Base-by-base conservation (phyloP, 106 monocot genomes). In the Platanthera zijinensis region DNA sequence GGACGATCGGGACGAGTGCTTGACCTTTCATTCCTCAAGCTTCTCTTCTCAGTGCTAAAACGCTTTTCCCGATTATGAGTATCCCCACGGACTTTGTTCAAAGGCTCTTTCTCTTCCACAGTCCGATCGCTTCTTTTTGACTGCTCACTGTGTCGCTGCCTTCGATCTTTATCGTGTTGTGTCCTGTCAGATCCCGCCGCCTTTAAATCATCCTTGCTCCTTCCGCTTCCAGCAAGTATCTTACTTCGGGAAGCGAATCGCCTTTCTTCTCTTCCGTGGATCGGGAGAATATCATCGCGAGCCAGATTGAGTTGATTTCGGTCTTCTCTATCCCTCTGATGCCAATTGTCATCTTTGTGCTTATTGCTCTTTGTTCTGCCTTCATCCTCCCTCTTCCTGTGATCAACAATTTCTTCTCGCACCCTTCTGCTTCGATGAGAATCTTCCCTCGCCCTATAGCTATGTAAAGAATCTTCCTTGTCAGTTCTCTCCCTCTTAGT, bases 281-380 rank as follows among this genome's bases (percentile, higher is more conserved):
- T 84, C 10, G 61, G 73, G 18, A 50, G 70, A 13, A 62, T 22
- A 63, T 88, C 84, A 77, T 93, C 90, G 76, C 84, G 85, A 76
- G 82, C 56, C 21, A 75, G 88, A 56, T 88, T 95, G 53, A 88
- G 62, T 52, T 86, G 84, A 76, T 88, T 83, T 62, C 85, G 87
- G 46, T 88, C 87, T 69, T 95, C 90, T 83, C 86, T 84, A 61
- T 95, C 95, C 67, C 82, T 85, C 52, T 85, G 86, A 39, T 81
- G 82, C 84, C 80, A 80, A 73, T 52, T 88, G 48, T 90, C 95
- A 77, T 96, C 88, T 77, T 85, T 87, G 49, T 86, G 89, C 77
- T 85, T 87, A 18, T 87, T 89, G 32, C 80, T 88, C 78, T 86
- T 83, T 49, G 67, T 53, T 86, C 87, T 85, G 8, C 47, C 63